Evolutionary conservation across 257 asterid genomes (phyloP).

Genomic region (Nicotiana tabacum): DNA sequence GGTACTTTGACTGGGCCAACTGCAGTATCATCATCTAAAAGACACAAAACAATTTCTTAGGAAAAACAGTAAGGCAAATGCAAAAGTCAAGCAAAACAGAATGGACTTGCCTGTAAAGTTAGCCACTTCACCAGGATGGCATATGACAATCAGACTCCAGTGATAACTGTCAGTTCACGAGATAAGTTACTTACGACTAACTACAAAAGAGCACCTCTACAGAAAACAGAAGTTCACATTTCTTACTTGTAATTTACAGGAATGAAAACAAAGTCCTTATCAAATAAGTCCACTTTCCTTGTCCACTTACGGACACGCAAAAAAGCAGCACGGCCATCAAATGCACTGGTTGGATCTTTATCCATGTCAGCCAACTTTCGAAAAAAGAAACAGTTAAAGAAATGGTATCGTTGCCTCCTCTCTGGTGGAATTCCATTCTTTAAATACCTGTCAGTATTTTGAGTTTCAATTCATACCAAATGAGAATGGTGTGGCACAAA

Average conservation of each 20-base stretch:
- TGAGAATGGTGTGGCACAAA: background rate
- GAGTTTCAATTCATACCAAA: conserved; percentile 14
- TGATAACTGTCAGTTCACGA: conserved; percentile 57
- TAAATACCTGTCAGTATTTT: conserved; percentile 56
- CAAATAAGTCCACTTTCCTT: conserved; percentile 78
- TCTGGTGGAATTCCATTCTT: conserved; percentile 50
- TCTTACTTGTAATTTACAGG: conserved; percentile 94
- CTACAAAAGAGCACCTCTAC: background rate
- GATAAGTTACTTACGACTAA: background rate
- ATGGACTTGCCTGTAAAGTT: conserved; percentile 64
- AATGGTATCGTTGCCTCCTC: conserved; percentile 60
- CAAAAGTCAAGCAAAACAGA: background rate
- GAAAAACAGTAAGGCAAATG: background rate
- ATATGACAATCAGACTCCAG: conserved; percentile 88
- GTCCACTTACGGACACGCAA: conserved; percentile 98
- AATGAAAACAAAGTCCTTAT: conserved; percentile 81
- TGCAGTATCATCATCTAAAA: conserved; percentile 47
- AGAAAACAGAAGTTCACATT: background rate
- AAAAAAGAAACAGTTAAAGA: conserved; percentile 92
- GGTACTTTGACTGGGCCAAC: conserved; percentile 34
- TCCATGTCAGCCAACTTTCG: conserved; percentile 93
- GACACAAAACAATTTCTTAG: background rate
- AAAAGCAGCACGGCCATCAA: conserved; percentile 87
- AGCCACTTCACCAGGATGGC: conserved; percentile 80
- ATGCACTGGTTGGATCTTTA: conserved; percentile 81